Evolutionary conservation across 495 filamentous ascomycete species (phyloP), one percentile per base, ranked within the genome.

Genomic region (Zalerion maritima): DNA sequence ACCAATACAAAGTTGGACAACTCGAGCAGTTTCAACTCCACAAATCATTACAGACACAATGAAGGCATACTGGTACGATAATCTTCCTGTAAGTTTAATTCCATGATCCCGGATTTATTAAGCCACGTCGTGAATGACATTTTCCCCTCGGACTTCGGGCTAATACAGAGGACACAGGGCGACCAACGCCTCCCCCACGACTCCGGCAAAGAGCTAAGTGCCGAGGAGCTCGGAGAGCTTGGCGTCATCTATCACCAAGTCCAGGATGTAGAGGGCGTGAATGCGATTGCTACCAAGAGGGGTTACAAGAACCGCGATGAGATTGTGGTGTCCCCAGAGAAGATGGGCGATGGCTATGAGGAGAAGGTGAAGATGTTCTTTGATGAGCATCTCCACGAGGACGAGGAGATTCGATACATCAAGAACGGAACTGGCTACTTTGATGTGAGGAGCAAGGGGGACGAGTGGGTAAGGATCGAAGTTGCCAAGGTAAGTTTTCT

Each of bases 331-430:
- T 87, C 82, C 13, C 86, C 84, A 0, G 67, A 69, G 36, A 77
- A 71, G 32, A 85, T 96, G 83, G 86, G 87, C 29, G 76, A 66
- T 23, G 54, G 69, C 17, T 87, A 86, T 57, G 89, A 97, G 57
- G 69, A 74, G 36, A 94, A 96, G 47, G 81, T 97, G 36, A 83
- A 80, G 58, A 71, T 49, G 35, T 97, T 97, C 62, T 96, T 96
- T 61, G 50, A 77, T 24, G 89, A 97, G 64, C 89, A 97, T 54
- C 55, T 96, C 42, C 89, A 97, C 42, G 89, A 97, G 60, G 91
- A 96, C 47, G 89, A 97, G 63, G 89, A 97, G 71, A 97, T 97
- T 35, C 68, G 89, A n/a, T 97, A 94, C 46, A 81, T 97, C 42
- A 61, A 84, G 17, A 89, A 82, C 37, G 89, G 89, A 1, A 60